Conservation (phyloP, 2,329 filamentous ascomycete genomes). For the Pleomassaria siparia region DNA sequence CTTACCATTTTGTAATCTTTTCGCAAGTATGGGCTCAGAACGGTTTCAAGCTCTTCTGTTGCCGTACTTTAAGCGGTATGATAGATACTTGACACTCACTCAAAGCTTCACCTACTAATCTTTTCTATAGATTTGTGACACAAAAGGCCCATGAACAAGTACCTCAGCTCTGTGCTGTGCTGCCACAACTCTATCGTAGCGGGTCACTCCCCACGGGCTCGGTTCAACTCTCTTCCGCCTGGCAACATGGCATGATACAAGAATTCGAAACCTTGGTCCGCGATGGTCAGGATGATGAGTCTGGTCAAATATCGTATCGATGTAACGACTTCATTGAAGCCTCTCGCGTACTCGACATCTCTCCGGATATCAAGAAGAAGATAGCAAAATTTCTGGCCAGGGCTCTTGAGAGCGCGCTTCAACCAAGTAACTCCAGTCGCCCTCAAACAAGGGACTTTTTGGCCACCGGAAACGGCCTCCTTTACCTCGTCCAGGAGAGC, state of each 20-base stretch:
- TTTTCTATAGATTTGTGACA: slow-evolving; percentile 65
- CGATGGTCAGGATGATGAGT: slow-evolving; percentile 7
- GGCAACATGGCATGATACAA: slow-evolving; percentile 57
- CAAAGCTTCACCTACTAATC: slow-evolving; percentile 17
- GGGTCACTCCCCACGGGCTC: slow-evolving; percentile 18
- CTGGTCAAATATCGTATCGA: slow-evolving; percentile 17
- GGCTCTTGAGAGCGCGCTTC: slow-evolving; percentile 21
- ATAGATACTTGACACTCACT: neutral
- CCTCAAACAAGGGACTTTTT: slow-evolving; percentile 50
- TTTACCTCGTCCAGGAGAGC: slow-evolving; percentile 65
- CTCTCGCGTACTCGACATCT: slow-evolving; percentile 22
- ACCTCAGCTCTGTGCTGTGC: slow-evolving; percentile 29
- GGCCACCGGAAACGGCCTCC: slow-evolving; percentile 73
- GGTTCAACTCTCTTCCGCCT: slow-evolving; percentile 27
- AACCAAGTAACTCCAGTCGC: slow-evolving; percentile 1
- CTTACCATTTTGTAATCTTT: slow-evolving; percentile 80
- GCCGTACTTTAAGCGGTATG: slow-evolving; percentile 75
- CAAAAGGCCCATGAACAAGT: slow-evolving; percentile 37
- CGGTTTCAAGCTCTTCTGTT: slow-evolving; percentile 79
- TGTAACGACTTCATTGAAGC: slow-evolving; percentile 37
- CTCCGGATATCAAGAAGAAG: slow-evolving; percentile 18
- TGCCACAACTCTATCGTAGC: slow-evolving; percentile 32
- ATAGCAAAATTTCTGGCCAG: slow-evolving; percentile 25
- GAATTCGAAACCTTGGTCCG: slow-evolving; percentile 62
- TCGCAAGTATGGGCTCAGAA: slow-evolving; percentile 70